These are phyloP conservation scores for Gonapodya sp. DNA, from an alignment of 192 early-diverging fungal species.

Conservation along the genomic window DNA sequence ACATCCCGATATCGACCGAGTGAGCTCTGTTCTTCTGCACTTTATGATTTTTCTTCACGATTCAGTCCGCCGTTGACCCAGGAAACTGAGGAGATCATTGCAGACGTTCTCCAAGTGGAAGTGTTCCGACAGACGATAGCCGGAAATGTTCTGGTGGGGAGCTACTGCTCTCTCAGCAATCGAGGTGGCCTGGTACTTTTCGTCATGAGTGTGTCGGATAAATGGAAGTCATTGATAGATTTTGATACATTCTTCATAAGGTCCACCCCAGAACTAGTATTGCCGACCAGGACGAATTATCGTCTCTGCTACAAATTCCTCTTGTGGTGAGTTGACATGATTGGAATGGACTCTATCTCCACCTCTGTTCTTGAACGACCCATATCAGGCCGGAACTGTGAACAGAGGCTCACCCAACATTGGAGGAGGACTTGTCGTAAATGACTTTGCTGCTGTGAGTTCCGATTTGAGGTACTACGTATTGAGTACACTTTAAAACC, in stretches of 20 bases:
- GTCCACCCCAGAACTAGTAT: conserved; percentile 86
- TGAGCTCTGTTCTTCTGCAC: conserved; percentile 14
- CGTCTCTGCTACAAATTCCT: conserved; percentile 91
- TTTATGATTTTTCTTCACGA: background rate
- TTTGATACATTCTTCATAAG: background rate
- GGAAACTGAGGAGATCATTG: conserved; percentile 99
- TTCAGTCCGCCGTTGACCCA: conserved; percentile 6
- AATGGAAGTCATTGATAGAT: no score
- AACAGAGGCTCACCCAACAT: conserved; percentile 98
- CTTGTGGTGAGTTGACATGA: conserved; percentile 41
- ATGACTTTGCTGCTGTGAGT: conserved; percentile 80
- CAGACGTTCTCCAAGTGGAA: conserved; percentile 94
- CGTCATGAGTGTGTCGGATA: no score
- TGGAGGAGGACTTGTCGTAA: conserved; percentile 93
- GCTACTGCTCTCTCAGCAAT: conserved; percentile 92
- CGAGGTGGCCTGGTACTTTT: conserved; percentile 78
- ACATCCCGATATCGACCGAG: conserved; percentile 92
- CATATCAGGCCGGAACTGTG: conserved; percentile 76
- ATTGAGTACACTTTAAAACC: background rate
- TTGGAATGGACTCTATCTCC: background rate
- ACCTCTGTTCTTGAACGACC: conserved; percentile 10
- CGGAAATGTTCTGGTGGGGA: conserved; percentile 92
- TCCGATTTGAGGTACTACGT: background rate
- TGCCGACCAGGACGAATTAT: conserved; percentile 97
- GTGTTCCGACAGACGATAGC: conserved; percentile 98